A percentile compares a stretch with the other conserved stretches of the same genome.
Conservation (phyloP, 2,329 filamentous ascomycete species). For the Fusarium globosum region DNA sequence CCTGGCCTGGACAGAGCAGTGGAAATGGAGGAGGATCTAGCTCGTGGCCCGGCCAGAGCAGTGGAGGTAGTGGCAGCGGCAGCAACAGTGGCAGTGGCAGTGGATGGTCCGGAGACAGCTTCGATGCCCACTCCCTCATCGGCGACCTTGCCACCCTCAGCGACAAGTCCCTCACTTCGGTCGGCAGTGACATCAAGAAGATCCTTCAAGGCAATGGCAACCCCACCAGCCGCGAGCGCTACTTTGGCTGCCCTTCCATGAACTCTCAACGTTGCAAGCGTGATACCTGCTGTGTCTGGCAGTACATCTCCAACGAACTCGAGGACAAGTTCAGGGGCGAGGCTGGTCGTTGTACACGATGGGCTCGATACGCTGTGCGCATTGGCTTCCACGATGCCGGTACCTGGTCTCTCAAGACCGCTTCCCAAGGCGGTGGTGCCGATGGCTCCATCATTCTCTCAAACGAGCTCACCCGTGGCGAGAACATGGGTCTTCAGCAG, state of each 20-base stretch:
- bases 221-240: constrained; percentile 42
- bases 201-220: constrained; percentile 50
- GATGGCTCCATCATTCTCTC: constrained; percentile 59
- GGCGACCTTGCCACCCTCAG: constrained; percentile 53
- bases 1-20: constrained; percentile 1
- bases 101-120: constrained; percentile 26
- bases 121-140: constrained; percentile 46
- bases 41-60: constrained; percentile 1
- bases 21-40: neutral
- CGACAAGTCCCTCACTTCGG: constrained; percentile 47
- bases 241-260: constrained; percentile 41
- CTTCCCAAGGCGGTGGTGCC: constrained; percentile 55
- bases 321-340: constrained; percentile 50
- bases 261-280: constrained; percentile 44
- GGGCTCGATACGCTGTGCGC: constrained; percentile 58
- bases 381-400: constrained; percentile 62
- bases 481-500: constrained; percentile 61
- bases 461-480: constrained; percentile 51
- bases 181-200: constrained; percentile 52
- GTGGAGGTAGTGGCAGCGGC: neutral
- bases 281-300: constrained; percentile 60
- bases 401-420: constrained; percentile 53
- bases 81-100: neutral
- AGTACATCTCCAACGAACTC: constrained; percentile 56
- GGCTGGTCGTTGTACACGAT: constrained; percentile 55